A percentile compares a stretch with the other conserved stretches of the same genome.
These are phyloP conservation scores for Cryptococcus sp. DNA, from an alignment of 1,284 basidiomycete genomes.

Conservation along the genomic window DNA sequence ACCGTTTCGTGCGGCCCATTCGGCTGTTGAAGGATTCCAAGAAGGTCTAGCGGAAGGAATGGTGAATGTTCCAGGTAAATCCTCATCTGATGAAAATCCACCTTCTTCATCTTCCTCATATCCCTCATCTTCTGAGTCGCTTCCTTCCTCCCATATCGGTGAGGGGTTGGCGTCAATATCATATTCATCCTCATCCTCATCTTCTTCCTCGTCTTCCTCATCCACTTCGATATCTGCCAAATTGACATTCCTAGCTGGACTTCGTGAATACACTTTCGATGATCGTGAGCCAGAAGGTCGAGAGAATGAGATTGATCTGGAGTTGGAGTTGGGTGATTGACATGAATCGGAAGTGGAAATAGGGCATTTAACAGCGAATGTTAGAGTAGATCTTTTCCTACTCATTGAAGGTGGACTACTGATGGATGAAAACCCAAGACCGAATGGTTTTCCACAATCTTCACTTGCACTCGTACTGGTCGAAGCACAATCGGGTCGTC, in stretches of 20 bases:
- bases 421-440: not conserved
- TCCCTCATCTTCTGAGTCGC: constrained; percentile 5
- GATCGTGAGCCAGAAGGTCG: not conserved
- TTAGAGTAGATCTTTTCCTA: constrained; percentile 2
- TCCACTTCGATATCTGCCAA: constrained; percentile 1
- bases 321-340: not conserved
- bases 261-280: not conserved
- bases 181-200: constrained; percentile 4
- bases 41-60: not conserved
- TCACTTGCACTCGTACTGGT: constrained; percentile 3
- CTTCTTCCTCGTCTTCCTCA: constrained; percentile 4
- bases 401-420: not conserved
- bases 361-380: constrained; percentile 5
- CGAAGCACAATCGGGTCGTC: constrained; percentile 1
- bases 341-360: not conserved
- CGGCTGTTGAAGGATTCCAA: not conserved
- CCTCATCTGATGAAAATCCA: constrained; percentile 10
- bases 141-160: constrained; percentile 1
- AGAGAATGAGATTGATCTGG: not conserved
- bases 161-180: not conserved
- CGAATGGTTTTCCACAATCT: not conserved
- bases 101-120: constrained; percentile 12
- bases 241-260: not conserved
- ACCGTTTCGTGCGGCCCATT: not conserved
- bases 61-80: constrained; percentile 5